Base-by-base conservation (phyloP, 176 grass and related monocot genomes). In the Paspalum notatum region DNA sequence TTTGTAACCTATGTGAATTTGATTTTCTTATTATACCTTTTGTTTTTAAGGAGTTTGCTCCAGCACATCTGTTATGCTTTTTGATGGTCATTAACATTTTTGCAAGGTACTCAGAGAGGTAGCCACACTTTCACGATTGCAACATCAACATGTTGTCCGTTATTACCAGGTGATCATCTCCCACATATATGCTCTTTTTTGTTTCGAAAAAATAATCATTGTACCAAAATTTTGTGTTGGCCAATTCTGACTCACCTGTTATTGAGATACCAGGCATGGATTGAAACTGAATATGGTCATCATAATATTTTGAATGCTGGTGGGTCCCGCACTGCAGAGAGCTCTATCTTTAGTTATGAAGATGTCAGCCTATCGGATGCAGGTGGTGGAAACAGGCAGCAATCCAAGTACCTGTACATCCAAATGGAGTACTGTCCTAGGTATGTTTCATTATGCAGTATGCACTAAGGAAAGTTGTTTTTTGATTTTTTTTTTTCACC, bases 401-500 rank as follows among this genome's bases (percentile, higher is more conserved):
- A 95, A 95, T 92, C 69, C 39, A 98, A 92, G 52, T 94, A 95
- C 84, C 80, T 98, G 85, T 98, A 98, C 67, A 98, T 98, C 69
- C 95, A 98, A 93, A 98, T 98, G 95, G 95, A 98, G 67, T 98
- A 94, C 87, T 98, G 95, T 58, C 95, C 92, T 60, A 89, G 92
- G 92, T 98, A 51, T 0, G 73, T 77, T 82, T 66, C 27, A 26
- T 48, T 66, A 42, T 44, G 22, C 83, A 52, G 37, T 74, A 43
- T 74, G 69, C 42, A 80, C 42, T 10, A 75, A 38, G 17, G 41
- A 58, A 78, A 66, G 18, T 3, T 39, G 50, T 85, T 9, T 16
- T 81, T 37, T 13, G 5, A 37, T 76, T 68, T 60, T 22, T 39
- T 76, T 68, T 60, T 22, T 39, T 70, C 42, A 9, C 16, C 46